A percentile compares a stretch with the other conserved stretches of the same genome.
phyloP scores from a whole-genome alignment of 805 yeast genomes.

The Grigorovia transvaalensis region DNA sequence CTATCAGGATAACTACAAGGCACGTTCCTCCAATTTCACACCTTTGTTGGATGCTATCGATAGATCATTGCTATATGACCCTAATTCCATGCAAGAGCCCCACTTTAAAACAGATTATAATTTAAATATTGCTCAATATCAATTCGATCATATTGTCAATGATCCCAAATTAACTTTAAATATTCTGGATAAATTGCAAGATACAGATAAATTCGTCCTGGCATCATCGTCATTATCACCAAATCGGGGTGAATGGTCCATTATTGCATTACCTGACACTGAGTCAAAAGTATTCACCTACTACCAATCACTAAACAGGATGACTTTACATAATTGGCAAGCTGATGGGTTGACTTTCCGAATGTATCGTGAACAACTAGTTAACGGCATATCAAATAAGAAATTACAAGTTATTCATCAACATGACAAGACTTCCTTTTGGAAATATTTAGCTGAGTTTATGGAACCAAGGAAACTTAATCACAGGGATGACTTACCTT shows the following conservation, averaged over 20 bases:
- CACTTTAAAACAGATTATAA: too few relatives aligned
- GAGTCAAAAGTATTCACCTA: slow-evolving; percentile 44
- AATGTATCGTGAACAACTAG: neutral
- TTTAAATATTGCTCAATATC: neutral
- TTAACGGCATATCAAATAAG: neutral
- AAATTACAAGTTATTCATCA: slow-evolving; percentile 7
- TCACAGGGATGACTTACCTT: slow-evolving; percentile 42
- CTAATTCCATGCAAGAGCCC: too few relatives aligned
- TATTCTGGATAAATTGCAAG: slow-evolving; percentile 40
- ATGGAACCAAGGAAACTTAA: slow-evolving; percentile 13
- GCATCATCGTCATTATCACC: slow-evolving; percentile 52
- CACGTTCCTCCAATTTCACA: neutral
- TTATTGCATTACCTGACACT: slow-evolving; percentile 59
- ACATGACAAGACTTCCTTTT: slow-evolving; percentile 21
- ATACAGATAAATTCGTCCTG: slow-evolving; percentile 36
- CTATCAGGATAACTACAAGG: neutral
- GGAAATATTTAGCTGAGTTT: slow-evolving; percentile 20
- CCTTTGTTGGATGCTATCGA: slow-evolving; percentile 17
- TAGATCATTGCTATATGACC: slow-evolving; percentile 11
- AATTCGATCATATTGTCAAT: slow-evolving; percentile 4
- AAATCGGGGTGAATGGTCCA: slow-evolving; percentile 64
- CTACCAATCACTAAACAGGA: slow-evolving; percentile 38
- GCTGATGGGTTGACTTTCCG: slow-evolving; percentile 10
- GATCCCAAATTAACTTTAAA: slow-evolving; percentile 31
- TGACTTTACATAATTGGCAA: slow-evolving; percentile 24